Base-by-base conservation (phyloP, 73 alveolate species). In the Tetrahymena borealis region DNA sequence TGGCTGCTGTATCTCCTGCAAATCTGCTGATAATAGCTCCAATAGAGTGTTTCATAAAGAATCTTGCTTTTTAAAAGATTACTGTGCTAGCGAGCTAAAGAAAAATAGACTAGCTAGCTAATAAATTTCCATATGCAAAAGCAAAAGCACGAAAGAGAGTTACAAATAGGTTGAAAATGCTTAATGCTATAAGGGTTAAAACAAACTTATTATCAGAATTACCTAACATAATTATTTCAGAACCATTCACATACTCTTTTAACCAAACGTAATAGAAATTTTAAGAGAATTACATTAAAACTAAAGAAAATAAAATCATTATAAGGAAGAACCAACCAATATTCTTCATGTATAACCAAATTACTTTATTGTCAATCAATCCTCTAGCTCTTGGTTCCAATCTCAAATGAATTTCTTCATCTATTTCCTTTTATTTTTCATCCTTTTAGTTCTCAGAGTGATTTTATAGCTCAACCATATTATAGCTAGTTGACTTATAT, bases 11-110 rank as follows among this genome's bases (percentile, higher is more conserved):
- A 85, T 93, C 95, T 39, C 91, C 91, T 7, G 95, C 90, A 39
- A 93, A 28, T 90, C 95, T 93, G 32, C 78, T 85, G 4, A 93
- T 93, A 8, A 93, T 93, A 32, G 93, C 91, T 32, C 95, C 95
- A 33, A 79, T 79, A 15, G 93, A 85, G 78, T 93, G 90, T 11
- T 79, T 93, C 38, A 79, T 92, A 93, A 93, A 93, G 90, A 93
- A 93, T 9, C 60, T 38, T 90, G 91, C 91, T 85, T 39, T 93
- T 32, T 91, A 93, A 35, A 79, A 79, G 90, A 93, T 38, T 31
- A 93, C 91, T 2, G 91, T 85, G 31, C 38, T 5, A 40, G 90
- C 79, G 7, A 93, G 32, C 13, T 9, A 31, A 40, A 41, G 90
- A 43, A 79, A 93, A 39, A 90, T 93, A 39, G 93, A 79, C 93